phyloP scores from a whole-genome alignment of 768 basidiomycete genomes.

The Heimioporus sp. region DNA sequence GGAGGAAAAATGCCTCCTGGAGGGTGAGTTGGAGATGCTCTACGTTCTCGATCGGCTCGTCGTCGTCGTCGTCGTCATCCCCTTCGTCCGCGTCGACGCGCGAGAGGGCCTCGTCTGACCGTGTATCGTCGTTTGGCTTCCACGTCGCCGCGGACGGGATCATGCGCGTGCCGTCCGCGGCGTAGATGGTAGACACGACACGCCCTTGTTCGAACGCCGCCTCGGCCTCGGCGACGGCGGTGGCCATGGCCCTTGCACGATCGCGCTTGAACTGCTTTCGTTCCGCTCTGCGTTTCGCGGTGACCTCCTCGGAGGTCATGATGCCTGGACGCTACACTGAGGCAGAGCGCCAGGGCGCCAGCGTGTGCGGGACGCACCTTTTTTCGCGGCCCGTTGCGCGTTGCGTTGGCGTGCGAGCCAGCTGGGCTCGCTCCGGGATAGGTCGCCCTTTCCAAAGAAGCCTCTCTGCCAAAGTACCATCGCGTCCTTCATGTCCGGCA shows the following conservation, averaged over 20 bases:
- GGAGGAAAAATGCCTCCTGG: constrained; percentile 85
- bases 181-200: constrained; percentile 57
- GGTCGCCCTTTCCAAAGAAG: constrained; percentile 96
- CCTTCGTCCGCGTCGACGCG: constrained; percentile 28
- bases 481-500: constrained; percentile 61
- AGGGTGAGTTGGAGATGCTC: constrained; percentile 92
- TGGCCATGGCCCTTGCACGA: constrained; percentile 84
- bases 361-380: constrained; percentile 42
- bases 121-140: constrained; percentile 47
- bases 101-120: constrained; percentile 11
- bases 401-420: constrained; percentile 86
- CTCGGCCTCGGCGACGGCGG: constrained; percentile 78
- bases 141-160: constrained; percentile 84
- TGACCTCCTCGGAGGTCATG: constrained; percentile 88
- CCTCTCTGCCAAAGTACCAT: constrained; percentile 82
- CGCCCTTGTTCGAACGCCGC: constrained; percentile 71
- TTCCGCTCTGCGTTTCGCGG: constrained; percentile 82
- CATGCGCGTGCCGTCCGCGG: constrained; percentile 40
- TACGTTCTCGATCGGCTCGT: constrained; percentile 62
- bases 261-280: constrained; percentile 92
- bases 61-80: constrained; percentile 46
- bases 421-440: constrained; percentile 92
- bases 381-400: constrained; percentile 47
- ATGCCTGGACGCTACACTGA: background rate
- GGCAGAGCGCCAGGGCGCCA: background rate